Evolutionary conservation across 1,139 yeast species (phyloP).

Genomic region (Diutina rugosa): DNA sequence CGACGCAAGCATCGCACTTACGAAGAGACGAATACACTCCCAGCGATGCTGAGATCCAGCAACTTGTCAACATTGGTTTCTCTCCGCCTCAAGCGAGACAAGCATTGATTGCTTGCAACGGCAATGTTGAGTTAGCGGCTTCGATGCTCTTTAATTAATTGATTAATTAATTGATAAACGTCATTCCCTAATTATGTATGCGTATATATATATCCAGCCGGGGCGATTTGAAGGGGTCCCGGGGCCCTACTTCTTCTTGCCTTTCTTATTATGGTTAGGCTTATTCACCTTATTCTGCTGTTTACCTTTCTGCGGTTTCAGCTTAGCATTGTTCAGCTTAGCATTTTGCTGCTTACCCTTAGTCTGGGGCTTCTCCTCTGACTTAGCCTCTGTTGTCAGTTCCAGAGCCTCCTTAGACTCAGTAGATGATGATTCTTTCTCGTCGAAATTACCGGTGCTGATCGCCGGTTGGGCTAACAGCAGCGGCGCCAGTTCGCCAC

Average conservation of each 20-base stretch:
- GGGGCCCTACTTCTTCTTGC: background rate
- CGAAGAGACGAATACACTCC: slow-evolving; percentile 4
- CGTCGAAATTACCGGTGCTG: background rate
- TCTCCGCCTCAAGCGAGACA: slow-evolving; percentile 44
- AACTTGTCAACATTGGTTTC: slow-evolving; percentile 61
- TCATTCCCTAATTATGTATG: background rate
- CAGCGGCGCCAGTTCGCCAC: background rate
- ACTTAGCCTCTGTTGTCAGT: background rate
- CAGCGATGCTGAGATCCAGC: slow-evolving; percentile 36
- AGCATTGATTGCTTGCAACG: slow-evolving; percentile 57
- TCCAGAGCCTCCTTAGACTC: background rate
- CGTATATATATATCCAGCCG: background rate
- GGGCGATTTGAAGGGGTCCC: background rate
- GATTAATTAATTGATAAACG: background rate
- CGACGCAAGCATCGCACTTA: background rate
- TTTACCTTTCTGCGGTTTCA: background rate
- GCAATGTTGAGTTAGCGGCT: slow-evolving; percentile 81
- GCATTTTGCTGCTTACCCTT: background rate
- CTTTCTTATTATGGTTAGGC: background rate
- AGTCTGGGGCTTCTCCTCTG: background rate
- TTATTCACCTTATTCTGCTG: background rate
- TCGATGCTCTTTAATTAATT: slow-evolving; percentile 42
- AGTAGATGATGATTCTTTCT: background rate
- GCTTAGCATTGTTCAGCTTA: background rate
- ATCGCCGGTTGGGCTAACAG: background rate